A percentile compares a stretch with the other conserved stretches of the same genome.
Conservation (phyloP, 768 basidiomycete genomes). For the Pluteus cervinus region DNA sequence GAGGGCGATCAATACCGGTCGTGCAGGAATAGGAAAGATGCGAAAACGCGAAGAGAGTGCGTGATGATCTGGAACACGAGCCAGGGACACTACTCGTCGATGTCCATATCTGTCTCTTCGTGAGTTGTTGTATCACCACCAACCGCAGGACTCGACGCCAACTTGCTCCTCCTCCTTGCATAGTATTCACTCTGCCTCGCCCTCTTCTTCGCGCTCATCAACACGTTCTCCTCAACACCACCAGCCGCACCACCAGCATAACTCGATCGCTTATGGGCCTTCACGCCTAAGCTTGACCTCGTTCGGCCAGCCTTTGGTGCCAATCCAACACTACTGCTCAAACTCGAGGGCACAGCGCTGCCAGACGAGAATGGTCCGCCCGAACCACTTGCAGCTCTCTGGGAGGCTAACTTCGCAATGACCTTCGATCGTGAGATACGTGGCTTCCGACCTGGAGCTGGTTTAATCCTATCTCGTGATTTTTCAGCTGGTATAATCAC, state of each 20-base stretch:
- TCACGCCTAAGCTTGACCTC: constrained; percentile 49
- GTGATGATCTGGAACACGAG: too few relatives aligned
- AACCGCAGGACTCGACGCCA: too few relatives aligned
- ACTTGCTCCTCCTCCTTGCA: constrained; percentile 52
- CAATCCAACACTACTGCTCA: too few relatives aligned
- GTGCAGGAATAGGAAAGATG: too few relatives aligned
- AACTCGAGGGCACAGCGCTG: too few relatives aligned
- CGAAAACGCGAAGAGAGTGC: too few relatives aligned
- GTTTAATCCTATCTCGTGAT: background rate
- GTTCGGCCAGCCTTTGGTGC: constrained; percentile 24
- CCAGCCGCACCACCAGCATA: constrained; percentile 22
- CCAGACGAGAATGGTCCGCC: too few relatives aligned
- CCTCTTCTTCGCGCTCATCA: constrained; percentile 66
- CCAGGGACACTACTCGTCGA: too few relatives aligned
- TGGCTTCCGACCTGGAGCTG: constrained; percentile 47
- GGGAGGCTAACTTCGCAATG: constrained; percentile 68
- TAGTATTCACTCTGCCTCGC: constrained; percentile 71
- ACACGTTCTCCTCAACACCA: constrained; percentile 28
- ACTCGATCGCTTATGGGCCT: constrained; percentile 25
- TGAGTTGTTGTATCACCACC: too few relatives aligned
- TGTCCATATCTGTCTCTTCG: too few relatives aligned
- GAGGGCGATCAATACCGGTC: too few relatives aligned
- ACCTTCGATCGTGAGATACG: constrained; percentile 79
- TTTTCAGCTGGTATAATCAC: too few relatives aligned
- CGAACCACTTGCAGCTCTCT: constrained; percentile 43